Evolutionary conservation across 306 rosid species (phyloP).

Genomic region (Datisca glomerata): DNA sequence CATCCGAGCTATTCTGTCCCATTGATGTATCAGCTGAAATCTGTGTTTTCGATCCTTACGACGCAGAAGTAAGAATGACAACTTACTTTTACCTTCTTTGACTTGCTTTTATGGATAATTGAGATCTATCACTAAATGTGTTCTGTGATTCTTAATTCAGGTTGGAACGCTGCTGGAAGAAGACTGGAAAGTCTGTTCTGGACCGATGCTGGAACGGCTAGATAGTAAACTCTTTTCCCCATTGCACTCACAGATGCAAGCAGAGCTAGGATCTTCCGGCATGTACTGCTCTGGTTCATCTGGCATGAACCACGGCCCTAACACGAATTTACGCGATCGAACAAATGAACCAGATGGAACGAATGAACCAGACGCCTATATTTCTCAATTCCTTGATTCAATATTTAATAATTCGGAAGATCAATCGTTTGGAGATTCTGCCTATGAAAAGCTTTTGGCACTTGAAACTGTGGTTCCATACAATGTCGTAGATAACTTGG

Average conservation of each 20-base stretch:
- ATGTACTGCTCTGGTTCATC: conserved; percentile 15
- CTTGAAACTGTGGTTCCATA: conserved; percentile 1
- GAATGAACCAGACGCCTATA: conserved; percentile 23
- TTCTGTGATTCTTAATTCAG: conserved; percentile 18
- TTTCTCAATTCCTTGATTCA: conserved; percentile 33
- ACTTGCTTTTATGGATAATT: conserved; percentile 3
- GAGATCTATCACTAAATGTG: conserved; percentile 6
- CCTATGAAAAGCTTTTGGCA: conserved; percentile 9
- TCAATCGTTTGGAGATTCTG: conserved; percentile 12
- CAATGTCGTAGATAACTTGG: conserved; percentile 8
- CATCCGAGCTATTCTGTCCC: conserved; percentile 27
- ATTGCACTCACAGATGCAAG: conserved; percentile 28
- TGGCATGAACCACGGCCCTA: conserved; percentile 17
- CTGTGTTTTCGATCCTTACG: conserved; percentile 10
- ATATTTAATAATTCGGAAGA: conserved; percentile 26
- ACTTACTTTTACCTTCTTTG: background rate
- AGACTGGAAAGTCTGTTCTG: conserved; percentile 19
- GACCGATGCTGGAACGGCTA: conserved; percentile 16
- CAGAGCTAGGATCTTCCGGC: conserved; percentile 16
- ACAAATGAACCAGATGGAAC: conserved; percentile 28
- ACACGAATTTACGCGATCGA: too few species aligned
- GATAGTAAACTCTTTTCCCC: conserved; percentile 53
- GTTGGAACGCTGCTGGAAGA: conserved; percentile 13
- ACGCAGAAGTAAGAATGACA: conserved; percentile 13
- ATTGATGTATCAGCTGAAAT: conserved; percentile 26